Evolutionary conservation across 2,329 filamentous ascomycete species (phyloP), one percentile per base, ranked within the genome.

Genomic region (Alternaria ethzedia): DNA sequence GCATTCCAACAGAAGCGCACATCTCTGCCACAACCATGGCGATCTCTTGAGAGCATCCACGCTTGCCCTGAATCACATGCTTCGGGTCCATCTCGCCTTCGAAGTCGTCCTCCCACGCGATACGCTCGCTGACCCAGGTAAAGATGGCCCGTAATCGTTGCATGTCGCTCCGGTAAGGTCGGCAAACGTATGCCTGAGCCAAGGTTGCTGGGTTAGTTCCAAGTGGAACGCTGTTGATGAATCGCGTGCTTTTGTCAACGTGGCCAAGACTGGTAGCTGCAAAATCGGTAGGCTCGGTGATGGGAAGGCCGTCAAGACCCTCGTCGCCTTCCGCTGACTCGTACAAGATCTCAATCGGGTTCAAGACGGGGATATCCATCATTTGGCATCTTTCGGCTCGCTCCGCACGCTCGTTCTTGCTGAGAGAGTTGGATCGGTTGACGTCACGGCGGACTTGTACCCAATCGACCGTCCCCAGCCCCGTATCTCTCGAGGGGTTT

Each of bases 371-470:
- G 67, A 96, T 89, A 69, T 97, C 94, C 83, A 97, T 89, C 92
- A 98, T 96, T 75, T 97, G 91, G 75, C 94, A 97, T 57, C 95
- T 88, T 73, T 99, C 95, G 46, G 88, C 90, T 57, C 95, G 86
- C 77, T 99, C 96, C 43, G 89, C 86, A 20, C 90, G 88, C 82
- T 99, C 96, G 68, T 95, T 96, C 65, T 90, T 90, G 79, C 94
- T 97, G 41, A 97, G 85, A 0, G 95, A 96, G 75, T 97, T 98
- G 4, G 95, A 97, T 36, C 96, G 88, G 79, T 99, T 98, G 50
- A 99, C 91, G 80, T 99, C 96, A 49, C 96, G 89, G 36, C 96
- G 91, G 21, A 98, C 94, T 78, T 98, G 94, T n/a, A 99, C 94
- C 94, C 96, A 99, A 78, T 98, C 95, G 13, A 92, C 86, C 2